These are phyloP conservation scores for Pyrenula aspistea DNA, from an alignment of 495 filamentous ascomycete species.

Conservation along the genomic window DNA sequence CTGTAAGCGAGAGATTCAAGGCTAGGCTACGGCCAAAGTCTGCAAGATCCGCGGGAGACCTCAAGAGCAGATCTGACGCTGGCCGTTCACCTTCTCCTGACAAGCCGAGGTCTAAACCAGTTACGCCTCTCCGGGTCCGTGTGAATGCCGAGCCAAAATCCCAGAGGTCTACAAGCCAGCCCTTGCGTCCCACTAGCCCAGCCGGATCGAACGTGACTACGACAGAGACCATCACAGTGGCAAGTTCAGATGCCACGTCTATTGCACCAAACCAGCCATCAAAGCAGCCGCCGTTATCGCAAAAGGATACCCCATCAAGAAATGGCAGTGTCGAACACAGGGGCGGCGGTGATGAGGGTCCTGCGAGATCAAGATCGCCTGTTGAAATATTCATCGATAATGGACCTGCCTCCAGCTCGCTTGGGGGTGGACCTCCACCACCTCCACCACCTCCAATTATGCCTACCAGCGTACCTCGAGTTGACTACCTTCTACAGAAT, in stretches of 20 bases:
- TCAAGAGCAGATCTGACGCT: slow-evolving; percentile 7
- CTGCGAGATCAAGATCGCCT: slow-evolving; percentile 15
- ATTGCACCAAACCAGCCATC: slow-evolving; percentile 46
- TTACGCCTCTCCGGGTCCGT: slow-evolving; percentile 25
- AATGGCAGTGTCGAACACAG: neutral
- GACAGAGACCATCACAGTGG: slow-evolving; percentile 25
- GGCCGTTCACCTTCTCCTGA: slow-evolving; percentile 1
- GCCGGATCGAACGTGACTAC: slow-evolving; percentile 8
- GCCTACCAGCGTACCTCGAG: slow-evolving; percentile 59
- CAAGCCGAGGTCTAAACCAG: slow-evolving; percentile 12
- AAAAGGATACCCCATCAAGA: slow-evolving; percentile 10
- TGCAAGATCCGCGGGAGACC: slow-evolving; percentile 7
- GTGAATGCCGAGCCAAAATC: neutral
- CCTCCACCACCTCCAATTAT: slow-evolving; percentile 68
- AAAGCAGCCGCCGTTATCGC: slow-evolving; percentile 28
- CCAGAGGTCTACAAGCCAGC: slow-evolving; percentile 2
- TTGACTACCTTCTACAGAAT: slow-evolving; percentile 82
- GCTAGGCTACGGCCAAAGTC: slow-evolving; percentile 2
- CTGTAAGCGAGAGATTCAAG: slow-evolving; percentile 4
- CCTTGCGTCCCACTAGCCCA: slow-evolving; percentile 6
- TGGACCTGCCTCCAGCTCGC: slow-evolving; percentile 22
- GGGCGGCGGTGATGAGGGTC: neutral
- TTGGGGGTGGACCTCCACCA: slow-evolving; percentile 46
- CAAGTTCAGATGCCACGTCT: slow-evolving; percentile 54
- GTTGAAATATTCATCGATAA: slow-evolving; percentile 29